Base-by-base conservation (phyloP, 176 grass and related monocot species). In the Pontederia crassipes region DNA sequence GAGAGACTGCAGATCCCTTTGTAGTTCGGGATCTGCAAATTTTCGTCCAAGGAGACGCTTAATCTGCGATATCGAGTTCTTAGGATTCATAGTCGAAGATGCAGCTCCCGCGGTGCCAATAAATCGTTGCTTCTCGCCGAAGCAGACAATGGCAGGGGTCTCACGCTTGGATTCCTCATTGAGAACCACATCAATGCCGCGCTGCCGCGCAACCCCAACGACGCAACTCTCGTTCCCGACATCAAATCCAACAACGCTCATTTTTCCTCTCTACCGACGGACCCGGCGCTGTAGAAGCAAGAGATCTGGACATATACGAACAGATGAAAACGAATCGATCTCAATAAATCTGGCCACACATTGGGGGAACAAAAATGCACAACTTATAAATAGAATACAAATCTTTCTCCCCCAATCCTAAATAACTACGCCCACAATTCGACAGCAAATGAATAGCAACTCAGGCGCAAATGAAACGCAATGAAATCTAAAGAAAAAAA, bases 101-200 rank as follows among this genome's bases (percentile, higher is more conserved):
- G 86, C 78, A 12, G 82, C 86, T 1, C 86, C 86, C 0, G 86
- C 81, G 0, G 83, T 84, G 48, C 92, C 92, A 45, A 97, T 82
- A 69, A 74, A 90, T 1, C 91, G 83, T 67, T 97, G 92, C 81
- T 97, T 97, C 56, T 90, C 92, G 0, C 72, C 81, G 45, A 97
- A 97, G 83, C 86, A 91, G 49, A 96, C 81, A 57, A 97, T 61
- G 17, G 81, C 83, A 0, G 92, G 92, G 45, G 87, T 97, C 78
- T 91, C 92, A 14, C 92, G 81, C 60, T 90, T 97, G 45, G 87
- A 97, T 68, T 91, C 92, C 63, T 97, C 86, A 17, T 97, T 97
- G 69, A 97, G 83, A 2, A 91, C 84, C 47, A 97, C 86, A 26
- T 97, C 92, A 18, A 97, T 90, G 14, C 87, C 92, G 1, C 92